Percentiles rank a stretch among this genome's conserved stretches.
These are phyloP conservation scores for Gossypium longicalyx DNA, from an alignment of 345 rosid genomes.

Conservation along the genomic window DNA sequence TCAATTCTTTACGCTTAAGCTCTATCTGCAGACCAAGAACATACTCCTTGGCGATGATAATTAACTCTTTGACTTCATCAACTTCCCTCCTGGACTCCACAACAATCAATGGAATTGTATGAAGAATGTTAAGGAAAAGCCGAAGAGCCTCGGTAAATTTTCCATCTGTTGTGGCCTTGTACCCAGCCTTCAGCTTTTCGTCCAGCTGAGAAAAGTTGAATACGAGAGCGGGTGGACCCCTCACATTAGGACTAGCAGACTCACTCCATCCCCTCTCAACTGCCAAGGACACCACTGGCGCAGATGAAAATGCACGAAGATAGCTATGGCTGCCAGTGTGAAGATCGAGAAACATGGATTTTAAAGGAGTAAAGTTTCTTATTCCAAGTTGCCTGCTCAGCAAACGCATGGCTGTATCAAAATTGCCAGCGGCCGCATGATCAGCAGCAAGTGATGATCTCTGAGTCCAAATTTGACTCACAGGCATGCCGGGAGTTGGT, in stretches of 20 bases:
- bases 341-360: constrained; percentile 70
- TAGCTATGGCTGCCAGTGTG: constrained; percentile 73
- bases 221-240: constrained; percentile 80
- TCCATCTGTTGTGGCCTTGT: constrained; percentile 82
- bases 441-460: constrained; percentile 88
- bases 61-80: constrained; percentile 90
- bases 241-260: constrained; percentile 72
- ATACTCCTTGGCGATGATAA: constrained; percentile 75
- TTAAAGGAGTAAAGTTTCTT: constrained; percentile 66
- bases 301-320: constrained; percentile 70
- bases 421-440: constrained; percentile 88
- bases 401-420: constrained; percentile 88
- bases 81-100: constrained; percentile 97
- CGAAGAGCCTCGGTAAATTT: constrained; percentile 76
- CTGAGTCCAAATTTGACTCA: constrained; percentile 86
- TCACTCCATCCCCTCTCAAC: constrained; percentile 83
- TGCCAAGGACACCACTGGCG: constrained; percentile 73
- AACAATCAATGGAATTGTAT: constrained; percentile 82
- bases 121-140: constrained; percentile 69
- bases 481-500: constrained; percentile 85
- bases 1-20: constrained; percentile 71
- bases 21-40: constrained; percentile 83
- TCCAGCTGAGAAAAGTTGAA: constrained; percentile 75
- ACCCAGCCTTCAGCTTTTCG: constrained; percentile 90
- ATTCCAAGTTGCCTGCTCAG: constrained; percentile 90